phyloP scores from a whole-genome alignment of 768 basidiomycete species.

The Boletus rubroflammeus region DNA sequence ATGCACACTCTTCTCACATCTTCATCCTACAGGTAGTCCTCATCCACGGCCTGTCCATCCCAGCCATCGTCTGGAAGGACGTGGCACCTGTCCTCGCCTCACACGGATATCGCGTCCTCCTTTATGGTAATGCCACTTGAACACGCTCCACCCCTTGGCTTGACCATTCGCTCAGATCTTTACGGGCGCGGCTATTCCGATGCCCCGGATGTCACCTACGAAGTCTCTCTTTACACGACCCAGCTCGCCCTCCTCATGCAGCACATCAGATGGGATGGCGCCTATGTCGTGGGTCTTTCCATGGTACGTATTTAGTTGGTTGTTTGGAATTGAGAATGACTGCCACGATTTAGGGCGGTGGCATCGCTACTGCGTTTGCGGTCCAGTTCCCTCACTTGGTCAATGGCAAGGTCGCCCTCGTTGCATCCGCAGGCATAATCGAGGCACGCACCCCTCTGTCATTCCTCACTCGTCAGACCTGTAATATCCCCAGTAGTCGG shows the following conservation, averaged over 20 bases:
- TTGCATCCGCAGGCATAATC: slow-evolving; percentile 68
- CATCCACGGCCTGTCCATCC: slow-evolving; percentile 75
- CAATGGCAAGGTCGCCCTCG: slow-evolving; percentile 57
- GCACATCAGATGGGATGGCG: slow-evolving; percentile 67
- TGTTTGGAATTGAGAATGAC: slow-evolving; percentile 7
- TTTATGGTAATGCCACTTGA: slow-evolving; percentile 53
- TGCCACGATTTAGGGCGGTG: slow-evolving; percentile 57
- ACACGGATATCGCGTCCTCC: slow-evolving; percentile 66
- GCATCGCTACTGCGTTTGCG: slow-evolving; percentile 66
- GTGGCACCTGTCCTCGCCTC: slow-evolving; percentile 62
- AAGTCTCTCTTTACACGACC: slow-evolving; percentile 59
- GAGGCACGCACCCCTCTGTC: slow-evolving; percentile 40
- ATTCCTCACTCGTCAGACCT: neutral
- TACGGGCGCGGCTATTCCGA: slow-evolving; percentile 84
- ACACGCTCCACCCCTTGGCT: neutral
- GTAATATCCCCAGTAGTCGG: slow-evolving; percentile 37
- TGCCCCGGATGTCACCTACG: slow-evolving; percentile 67
- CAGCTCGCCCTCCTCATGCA: slow-evolving; percentile 86
- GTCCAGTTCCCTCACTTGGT: slow-evolving; percentile 71
- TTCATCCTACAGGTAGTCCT: slow-evolving; percentile 54
- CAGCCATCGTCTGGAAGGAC: slow-evolving; percentile 74
- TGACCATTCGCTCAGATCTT: slow-evolving; percentile 48
- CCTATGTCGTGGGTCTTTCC: slow-evolving; percentile 64
- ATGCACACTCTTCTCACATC: neutral
- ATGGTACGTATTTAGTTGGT: slow-evolving; percentile 46